Evolutionary conservation across 768 basidiomycete species (phyloP).

Genomic region (Boletus sp.): DNA sequence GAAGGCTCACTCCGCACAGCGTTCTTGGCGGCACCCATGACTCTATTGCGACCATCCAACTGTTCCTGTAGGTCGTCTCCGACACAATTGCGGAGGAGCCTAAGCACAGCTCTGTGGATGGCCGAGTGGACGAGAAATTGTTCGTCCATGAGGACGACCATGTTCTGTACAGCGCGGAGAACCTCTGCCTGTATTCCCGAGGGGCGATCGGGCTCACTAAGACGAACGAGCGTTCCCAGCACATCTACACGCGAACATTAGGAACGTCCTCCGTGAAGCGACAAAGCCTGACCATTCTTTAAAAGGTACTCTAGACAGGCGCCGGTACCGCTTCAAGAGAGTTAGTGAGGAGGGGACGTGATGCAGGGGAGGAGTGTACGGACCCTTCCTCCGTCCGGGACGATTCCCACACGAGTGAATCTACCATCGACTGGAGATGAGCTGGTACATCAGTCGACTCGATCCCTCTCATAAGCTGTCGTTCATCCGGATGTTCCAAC

Average conservation of each 20-base stretch:
- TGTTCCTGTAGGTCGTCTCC: constrained; percentile 92
- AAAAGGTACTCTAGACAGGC: constrained; percentile 88
- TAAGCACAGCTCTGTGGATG: constrained; percentile 82
- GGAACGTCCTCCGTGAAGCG: not conserved
- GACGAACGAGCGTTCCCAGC: constrained; percentile 75
- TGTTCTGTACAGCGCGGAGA: constrained; percentile 80
- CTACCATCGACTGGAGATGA: constrained; percentile 75
- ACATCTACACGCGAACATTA: constrained; percentile 52
- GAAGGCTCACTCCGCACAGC: constrained; percentile 68
- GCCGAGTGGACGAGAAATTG: constrained; percentile 90
- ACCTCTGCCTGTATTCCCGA: constrained; percentile 91
- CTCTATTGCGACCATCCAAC: constrained; percentile 67
- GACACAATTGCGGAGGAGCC: constrained; percentile 80
- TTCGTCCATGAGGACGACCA: constrained; percentile 89
- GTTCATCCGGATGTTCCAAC: constrained; percentile 83
- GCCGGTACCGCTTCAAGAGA: constrained; percentile 66
- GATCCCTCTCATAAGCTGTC: constrained; percentile 81
- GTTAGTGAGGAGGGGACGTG: constrained; percentile 4
- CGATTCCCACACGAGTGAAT: constrained; percentile 83
- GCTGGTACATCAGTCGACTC: constrained; percentile 75
- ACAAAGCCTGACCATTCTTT: constrained; percentile 62
- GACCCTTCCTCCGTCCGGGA: constrained; percentile 85
- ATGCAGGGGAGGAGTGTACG: constrained; percentile 29
- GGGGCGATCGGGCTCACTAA: constrained; percentile 82
- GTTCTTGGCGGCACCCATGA: constrained; percentile 83